These are phyloP conservation scores for Rhododendron vialii DNA, from an alignment of 148 eudicot species.

Conservation along the genomic window DNA sequence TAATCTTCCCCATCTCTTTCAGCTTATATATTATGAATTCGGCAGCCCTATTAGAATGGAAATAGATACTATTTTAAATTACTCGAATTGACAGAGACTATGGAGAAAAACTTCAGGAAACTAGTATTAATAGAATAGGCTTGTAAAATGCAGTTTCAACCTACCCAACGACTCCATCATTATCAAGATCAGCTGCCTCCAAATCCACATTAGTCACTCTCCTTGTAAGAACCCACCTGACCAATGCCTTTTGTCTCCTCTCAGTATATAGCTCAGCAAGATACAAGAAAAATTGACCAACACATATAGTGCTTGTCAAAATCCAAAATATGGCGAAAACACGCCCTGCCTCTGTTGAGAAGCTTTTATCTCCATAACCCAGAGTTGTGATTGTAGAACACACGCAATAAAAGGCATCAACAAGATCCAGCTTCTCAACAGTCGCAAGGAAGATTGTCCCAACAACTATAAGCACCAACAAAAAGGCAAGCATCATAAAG, in stretches of 20 bases:
- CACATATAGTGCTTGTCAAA: slow-evolving; percentile 58
- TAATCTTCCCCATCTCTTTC: slow-evolving; percentile 84
- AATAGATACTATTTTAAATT: neutral
- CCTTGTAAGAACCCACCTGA: slow-evolving; percentile 49
- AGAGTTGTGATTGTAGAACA: slow-evolving; percentile 81
- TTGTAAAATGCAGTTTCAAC: slow-evolving; percentile 12
- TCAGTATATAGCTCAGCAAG: slow-evolving; percentile 78
- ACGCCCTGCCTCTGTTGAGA: slow-evolving; percentile 75
- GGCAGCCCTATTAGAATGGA: slow-evolving; percentile 53
- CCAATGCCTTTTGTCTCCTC: slow-evolving; percentile 46
- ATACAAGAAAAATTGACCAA: slow-evolving; percentile 73
- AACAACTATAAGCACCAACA: slow-evolving; percentile 42
- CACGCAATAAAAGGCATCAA: slow-evolving; percentile 90
- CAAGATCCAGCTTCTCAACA: slow-evolving; percentile 52
- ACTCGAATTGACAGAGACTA: neutral
- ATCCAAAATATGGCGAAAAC: slow-evolving; percentile 83
- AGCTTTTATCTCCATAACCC: slow-evolving; percentile 88
- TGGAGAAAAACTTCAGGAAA: neutral
- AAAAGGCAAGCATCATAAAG: slow-evolving; percentile 22
- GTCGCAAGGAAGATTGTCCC: slow-evolving; percentile 58
- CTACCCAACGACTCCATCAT: slow-evolving; percentile 74
- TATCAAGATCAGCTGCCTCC: slow-evolving; percentile 85
- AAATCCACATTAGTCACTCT: slow-evolving; percentile 60
- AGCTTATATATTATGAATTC: slow-evolving; percentile 69
- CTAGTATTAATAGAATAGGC: neutral